Base-by-base conservation (phyloP, 805 yeast species). In the Wickerhamomyces tratensis region DNA sequence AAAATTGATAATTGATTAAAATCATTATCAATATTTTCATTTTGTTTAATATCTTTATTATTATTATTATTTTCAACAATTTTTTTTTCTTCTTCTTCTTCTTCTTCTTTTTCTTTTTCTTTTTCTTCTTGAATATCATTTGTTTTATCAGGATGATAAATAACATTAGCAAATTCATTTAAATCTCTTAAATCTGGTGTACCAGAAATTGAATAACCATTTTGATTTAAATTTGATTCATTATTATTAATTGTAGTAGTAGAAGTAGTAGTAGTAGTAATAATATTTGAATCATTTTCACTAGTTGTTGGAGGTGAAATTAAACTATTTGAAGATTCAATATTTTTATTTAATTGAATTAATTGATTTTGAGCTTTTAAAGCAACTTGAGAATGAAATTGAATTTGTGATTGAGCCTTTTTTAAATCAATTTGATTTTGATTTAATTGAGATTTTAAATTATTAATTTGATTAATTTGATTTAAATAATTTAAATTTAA, bases 101-200 rank as follows among this genome's bases (percentile, higher is more conserved):
- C n/a, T n/a, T n/a, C n/a, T n/a, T n/a, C n/a, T n/a, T n/a, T n/a
- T n/a, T n/a, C n/a, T n/a, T n/a, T n/a, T n/a, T n/a, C n/a, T n/a
- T n/a, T n/a, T n/a, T n/a, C 34, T 12, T 31, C 14, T 31, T 31
- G 13, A 31, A 31, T 12, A 31, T 31, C 34, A 31, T 12, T 25
- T 29, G 56, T 52, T 1, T 56, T 46, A 30, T 53, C 58, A 37
- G 53, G 41, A 27, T 50, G 45, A 26, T 55, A 44, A 37, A 47
- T 37, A 27, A 44, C 47, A 12, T 52, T 5, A 13, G 61, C 57
- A 39, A 46, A 48, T 34, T 50, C 55, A 5, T 56, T 43, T 37
- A 56, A 43, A 42, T 56, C 59, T 39, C 56, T 49, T 15, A 56
- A 42, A 46, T 55, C 61, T 25, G 61, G 59, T 1, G 61, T 56